Evolutionary conservation across 768 basidiomycete genomes (phyloP).

Genomic region (Boletus vermiculosoides): DNA sequence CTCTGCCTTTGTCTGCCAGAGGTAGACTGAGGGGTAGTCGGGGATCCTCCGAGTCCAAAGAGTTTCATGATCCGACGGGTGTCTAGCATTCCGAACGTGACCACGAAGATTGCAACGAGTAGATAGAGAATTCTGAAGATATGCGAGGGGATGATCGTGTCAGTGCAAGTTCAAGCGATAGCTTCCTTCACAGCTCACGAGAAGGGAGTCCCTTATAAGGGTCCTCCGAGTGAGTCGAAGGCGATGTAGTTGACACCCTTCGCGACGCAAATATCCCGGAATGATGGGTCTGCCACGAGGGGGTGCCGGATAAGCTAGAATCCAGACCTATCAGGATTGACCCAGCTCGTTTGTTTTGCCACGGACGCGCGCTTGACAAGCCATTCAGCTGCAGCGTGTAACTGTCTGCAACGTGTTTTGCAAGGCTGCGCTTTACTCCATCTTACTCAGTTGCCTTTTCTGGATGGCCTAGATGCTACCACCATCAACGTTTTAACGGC

Average conservation of each 20-base stretch:
- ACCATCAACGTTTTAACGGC: constrained; percentile 5
- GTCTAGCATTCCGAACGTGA: constrained; percentile 33
- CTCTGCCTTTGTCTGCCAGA: constrained; percentile 20
- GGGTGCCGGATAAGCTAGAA: constrained; percentile 1
- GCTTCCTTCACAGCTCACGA: constrained; percentile 13
- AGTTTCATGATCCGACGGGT: constrained; percentile 34
- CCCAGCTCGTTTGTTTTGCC: constrained; percentile 12
- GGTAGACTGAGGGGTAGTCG: constrained; percentile 24
- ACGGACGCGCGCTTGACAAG: constrained; percentile 3
- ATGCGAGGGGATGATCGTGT: constrained; percentile 11
- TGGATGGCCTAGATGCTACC: constrained; percentile 11
- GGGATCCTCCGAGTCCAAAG: constrained; percentile 30
- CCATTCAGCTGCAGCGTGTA: constrained; percentile 23
- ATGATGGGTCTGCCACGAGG: constrained; percentile 24
- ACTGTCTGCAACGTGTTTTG: constrained; percentile 23
- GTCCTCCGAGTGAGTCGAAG: constrained; percentile 22
- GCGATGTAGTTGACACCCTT: constrained; percentile 24
- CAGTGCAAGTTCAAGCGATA: constrained; percentile 14
- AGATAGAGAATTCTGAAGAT: constrained; percentile 30
- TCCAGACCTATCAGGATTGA: constrained; percentile 1
- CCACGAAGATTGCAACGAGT: constrained; percentile 17
- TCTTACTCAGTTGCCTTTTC: constrained; percentile 29
- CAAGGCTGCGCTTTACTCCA: constrained; percentile 19
- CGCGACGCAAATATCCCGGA: constrained; percentile 16
- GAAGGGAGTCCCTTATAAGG: constrained; percentile 26